Evolutionary conservation across 2,329 filamentous ascomycete genomes (phyloP), one percentile per base, ranked within the genome.

Genomic region (Penicillium sp.): DNA sequence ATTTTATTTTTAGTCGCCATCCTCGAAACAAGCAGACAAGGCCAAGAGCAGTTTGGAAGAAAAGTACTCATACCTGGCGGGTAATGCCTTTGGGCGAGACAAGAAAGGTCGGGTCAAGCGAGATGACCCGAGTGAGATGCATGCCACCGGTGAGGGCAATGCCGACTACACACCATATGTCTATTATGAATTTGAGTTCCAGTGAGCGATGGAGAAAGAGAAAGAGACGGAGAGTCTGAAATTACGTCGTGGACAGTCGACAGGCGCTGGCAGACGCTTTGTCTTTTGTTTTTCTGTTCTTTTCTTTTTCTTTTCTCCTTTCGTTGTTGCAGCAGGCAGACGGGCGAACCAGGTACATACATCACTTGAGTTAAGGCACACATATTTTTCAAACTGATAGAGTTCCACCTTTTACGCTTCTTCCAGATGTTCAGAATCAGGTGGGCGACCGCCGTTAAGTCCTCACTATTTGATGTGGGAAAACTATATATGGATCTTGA

Each of bases 91-190:
- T 59, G 88, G 88, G 11, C 79, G 88, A 50, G 93, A 98, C 75
- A 96, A 95, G 79, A 90, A 91, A 64, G 93, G 93, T 26, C 84
- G 88, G 56, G 84, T 93, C 58, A 86, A 86, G 64, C 94, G 95
- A 70, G 93, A 98, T 65, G 91, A 97, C 62, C 83, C 86, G 37
- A 85, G 83, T 34, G 91, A 97, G 59, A 87, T 96, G 80, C 88
- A 89, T 36, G 84, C 86, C 3, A 85, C 84, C 4, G 70, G 75
- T 32, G 79, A 81, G 37, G 82, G 81, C 13, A 84, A 84, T 46
- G 77, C 81, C 58, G 90, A 96, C 68, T 98, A 97, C 74, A 93
- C 89, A 51, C 86, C 93, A 36, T 98, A 94, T 71, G 93, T 97
- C 65, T 96, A 90, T 76, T 98, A 97, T 72, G 88, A 95, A 67